phyloP scores from a whole-genome alignment of 257 asterid genomes.

The Capsicum rhomboideum region DNA sequence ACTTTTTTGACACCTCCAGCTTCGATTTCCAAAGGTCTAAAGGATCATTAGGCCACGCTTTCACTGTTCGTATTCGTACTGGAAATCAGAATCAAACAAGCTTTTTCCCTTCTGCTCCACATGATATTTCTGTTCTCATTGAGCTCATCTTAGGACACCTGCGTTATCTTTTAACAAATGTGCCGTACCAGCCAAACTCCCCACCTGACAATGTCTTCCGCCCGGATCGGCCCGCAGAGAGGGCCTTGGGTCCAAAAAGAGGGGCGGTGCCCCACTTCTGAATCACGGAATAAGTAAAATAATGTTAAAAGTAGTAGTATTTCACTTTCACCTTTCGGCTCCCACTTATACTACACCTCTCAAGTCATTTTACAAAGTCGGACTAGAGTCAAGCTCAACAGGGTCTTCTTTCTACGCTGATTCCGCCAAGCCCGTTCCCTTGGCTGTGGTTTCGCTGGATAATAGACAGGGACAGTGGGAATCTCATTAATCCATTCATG shows the following conservation, averaged over 20 bases:
- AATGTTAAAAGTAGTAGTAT: background rate
- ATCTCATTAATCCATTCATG: background rate
- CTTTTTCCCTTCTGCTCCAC: no score
- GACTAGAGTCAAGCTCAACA: conserved; percentile 67
- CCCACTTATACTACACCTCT: background rate
- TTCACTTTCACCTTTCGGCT: background rate
- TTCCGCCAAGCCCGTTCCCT: background rate
- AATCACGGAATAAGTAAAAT: no score
- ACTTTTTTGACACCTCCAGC: no score
- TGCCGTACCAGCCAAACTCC: no score
- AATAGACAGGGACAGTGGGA: background rate
- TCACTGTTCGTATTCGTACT: no score
- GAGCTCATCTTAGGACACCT: no score
- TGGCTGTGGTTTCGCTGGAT: background rate
- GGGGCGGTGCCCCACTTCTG: conserved; percentile 13
- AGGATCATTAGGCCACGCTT: no score
- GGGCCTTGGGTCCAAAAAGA: conserved; percentile 59
- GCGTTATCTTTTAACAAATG: no score
- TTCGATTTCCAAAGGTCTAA: no score
- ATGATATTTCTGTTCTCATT: no score
- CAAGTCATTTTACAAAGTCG: conserved; percentile 44
- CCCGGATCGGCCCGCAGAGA: conserved; percentile 15
- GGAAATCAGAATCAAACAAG: no score
- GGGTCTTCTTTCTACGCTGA: conserved; percentile 62
- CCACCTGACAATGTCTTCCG: conserved; percentile 6